Conservation (phyloP, 441 rosid species). For the Erodium texanum region DNA sequence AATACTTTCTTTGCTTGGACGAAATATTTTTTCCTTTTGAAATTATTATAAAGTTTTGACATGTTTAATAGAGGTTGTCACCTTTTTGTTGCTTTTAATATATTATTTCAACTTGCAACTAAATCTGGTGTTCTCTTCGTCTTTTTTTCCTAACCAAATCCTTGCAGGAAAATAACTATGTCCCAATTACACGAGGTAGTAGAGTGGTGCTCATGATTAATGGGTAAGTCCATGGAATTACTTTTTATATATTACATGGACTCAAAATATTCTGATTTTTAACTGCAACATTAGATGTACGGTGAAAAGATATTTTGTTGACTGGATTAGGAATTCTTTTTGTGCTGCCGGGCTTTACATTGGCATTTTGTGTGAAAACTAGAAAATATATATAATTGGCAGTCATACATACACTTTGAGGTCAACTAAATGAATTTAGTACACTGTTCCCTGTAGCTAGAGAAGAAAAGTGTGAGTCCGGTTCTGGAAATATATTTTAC, state of each 20-base stretch:
- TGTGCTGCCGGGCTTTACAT: background rate
- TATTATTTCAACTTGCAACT: background rate
- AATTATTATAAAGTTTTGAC: background rate
- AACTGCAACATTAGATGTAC: background rate
- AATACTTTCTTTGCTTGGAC: conserved; percentile 2
- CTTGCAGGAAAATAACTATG: conserved; percentile 89
- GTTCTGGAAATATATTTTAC: too few species aligned
- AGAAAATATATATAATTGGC: background rate
- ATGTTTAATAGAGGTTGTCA: background rate
- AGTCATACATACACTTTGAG: background rate
- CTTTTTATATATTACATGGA: conserved; percentile 2
- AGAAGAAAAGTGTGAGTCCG: too few species aligned
- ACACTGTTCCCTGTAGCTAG: background rate
- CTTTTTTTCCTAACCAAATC: conserved; percentile 13
- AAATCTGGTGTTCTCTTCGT: conserved; percentile 3
- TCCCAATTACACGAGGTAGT: conserved; percentile 83
- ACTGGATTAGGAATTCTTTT: background rate
- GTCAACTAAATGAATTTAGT: background rate
- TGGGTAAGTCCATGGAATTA: conserved; percentile 47
- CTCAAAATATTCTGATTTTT: background rate
- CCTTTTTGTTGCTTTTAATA: background rate
- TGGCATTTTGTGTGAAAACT: background rate
- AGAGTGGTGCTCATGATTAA: conserved; percentile 93
- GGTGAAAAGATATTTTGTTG: too few species aligned
- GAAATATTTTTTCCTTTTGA: background rate